Evolutionary conservation across 2,329 filamentous ascomycete genomes (phyloP), one percentile per base, ranked within the genome.

Genomic region (Alternaria panax): DNA sequence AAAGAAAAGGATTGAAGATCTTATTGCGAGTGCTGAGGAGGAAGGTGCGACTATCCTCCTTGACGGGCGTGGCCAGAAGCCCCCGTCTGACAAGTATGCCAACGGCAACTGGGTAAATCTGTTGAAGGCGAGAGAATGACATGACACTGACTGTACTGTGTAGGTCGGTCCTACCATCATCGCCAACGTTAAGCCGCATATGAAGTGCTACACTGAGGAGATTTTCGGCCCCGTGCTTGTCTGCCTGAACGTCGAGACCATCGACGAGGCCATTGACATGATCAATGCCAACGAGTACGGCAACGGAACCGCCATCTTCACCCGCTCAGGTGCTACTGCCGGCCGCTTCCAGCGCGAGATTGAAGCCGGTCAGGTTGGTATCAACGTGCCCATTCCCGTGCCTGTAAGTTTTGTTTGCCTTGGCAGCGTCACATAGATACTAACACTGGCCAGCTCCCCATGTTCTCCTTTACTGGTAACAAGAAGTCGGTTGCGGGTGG

Each of bases 401-500:
- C 79, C 80, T 65, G 73, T 77, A 69, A 74, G 75, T 73, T 48
- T 25, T 1, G 1, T 8, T 4, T 0, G 30, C 8, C 14, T 18
- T 6, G 16, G 5, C n/a, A 38, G 20, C 5, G 12, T 28, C 11
- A 5, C 5, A 14, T 8, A 6, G 16, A 16, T 11, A 43, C 65
- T 75, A 46, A 72, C 43, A 6, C 3, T 32, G 2, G 18, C 8
- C 50, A 77, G 74, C 68, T 87, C 57, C 86, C 86, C 69, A 87
- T 87, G 85, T 88, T 88, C 79, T 84, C 81, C 60, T 88, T 88
- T 78, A 89, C 87, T 2, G 87, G 87, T 18, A 89, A 89, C 77
- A 86, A 99, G 89, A 93, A 91, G 85, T 92, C 89, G 73, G 85
- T 98, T 57, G 95, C 95, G 0, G 95, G 94, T 54, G 93, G 93